These are phyloP conservation scores for Ramalina peruviana DNA, from an alignment of 495 filamentous ascomycete genomes.

Conservation along the genomic window DNA sequence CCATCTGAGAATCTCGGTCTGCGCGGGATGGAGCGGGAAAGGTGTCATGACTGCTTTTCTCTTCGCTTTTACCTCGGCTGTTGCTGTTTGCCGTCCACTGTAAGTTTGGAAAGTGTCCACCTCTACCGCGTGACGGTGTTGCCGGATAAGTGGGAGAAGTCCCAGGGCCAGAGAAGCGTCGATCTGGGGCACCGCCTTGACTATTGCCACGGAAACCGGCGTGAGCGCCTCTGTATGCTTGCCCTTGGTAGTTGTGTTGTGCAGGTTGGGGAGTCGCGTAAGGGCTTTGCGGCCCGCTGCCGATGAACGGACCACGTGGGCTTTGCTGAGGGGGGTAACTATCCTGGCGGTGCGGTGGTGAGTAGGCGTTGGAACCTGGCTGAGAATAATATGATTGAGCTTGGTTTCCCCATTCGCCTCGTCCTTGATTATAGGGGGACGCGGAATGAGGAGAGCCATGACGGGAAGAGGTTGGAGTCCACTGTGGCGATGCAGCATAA, in stretches of 20 bases:
- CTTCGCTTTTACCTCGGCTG: slow-evolving; percentile 29
- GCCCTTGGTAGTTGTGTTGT: slow-evolving; percentile 32
- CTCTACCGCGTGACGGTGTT: slow-evolving; percentile 23
- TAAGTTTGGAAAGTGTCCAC: slow-evolving; percentile 43
- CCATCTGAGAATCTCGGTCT: slow-evolving; percentile 21
- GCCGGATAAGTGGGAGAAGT: slow-evolving; percentile 21
- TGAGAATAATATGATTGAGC: slow-evolving; percentile 41
- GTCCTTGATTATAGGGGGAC: slow-evolving; percentile 45
- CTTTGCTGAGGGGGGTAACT: slow-evolving; percentile 30
- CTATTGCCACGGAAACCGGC: slow-evolving; percentile 39
- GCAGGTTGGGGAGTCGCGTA: slow-evolving; percentile 38
- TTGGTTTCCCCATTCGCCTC: slow-evolving; percentile 44
- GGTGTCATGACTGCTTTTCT: slow-evolving; percentile 21
- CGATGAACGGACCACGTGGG: slow-evolving; percentile 25
- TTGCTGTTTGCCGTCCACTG: slow-evolving; percentile 42
- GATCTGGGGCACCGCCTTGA: slow-evolving; percentile 37
- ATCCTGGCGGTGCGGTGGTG: slow-evolving; percentile 38
- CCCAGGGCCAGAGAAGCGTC: slow-evolving; percentile 35
- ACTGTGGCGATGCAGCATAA: slow-evolving; percentile 44
- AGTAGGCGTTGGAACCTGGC: slow-evolving; percentile 31
- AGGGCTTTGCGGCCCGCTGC: slow-evolving; percentile 36
- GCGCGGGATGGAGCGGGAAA: slow-evolving; percentile 14
- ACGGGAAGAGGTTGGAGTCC: slow-evolving; percentile 46
- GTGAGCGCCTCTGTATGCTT: slow-evolving; percentile 40
- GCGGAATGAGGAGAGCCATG: slow-evolving; percentile 52